phyloP scores from a whole-genome alignment of 2,329 filamentous ascomycete genomes.

The Apiospora koreana region DNA sequence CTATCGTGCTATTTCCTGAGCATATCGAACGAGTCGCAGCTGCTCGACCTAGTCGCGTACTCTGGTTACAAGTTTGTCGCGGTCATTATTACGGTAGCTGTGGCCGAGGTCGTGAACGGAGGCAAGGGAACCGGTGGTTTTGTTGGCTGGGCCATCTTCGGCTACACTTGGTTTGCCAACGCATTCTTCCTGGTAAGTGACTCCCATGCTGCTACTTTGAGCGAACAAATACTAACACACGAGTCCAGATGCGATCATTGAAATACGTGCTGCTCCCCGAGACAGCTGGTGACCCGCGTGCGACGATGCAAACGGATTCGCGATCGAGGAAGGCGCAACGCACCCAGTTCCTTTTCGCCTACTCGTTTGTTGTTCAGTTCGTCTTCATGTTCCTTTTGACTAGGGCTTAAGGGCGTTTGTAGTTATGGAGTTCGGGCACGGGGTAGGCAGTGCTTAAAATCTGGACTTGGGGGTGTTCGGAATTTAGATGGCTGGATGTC shows the following conservation, averaged over 20 bases:
- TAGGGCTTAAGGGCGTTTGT: constrained; percentile 26
- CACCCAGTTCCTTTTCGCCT: constrained; percentile 90
- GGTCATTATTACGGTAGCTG: constrained; percentile 83
- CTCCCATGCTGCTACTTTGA: neutral
- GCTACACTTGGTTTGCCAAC: constrained; percentile 91
- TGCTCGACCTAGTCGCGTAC: constrained; percentile 93
- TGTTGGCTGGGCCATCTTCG: constrained; percentile 85
- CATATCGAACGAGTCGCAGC: constrained; percentile 91
- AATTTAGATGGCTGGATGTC: neutral
- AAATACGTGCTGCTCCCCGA: constrained; percentile 96
- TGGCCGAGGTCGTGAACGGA: constrained; percentile 76
- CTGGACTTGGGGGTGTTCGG: constrained; percentile 6
- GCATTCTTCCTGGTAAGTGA: constrained; percentile 87
- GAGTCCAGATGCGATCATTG: constrained; percentile 77
- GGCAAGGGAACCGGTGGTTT: constrained; percentile 83
- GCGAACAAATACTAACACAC: neutral
- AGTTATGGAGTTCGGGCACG: constrained; percentile 2
- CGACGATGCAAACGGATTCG: constrained; percentile 70
- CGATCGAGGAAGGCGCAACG: constrained; percentile 83
- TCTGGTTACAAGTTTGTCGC: constrained; percentile 99
- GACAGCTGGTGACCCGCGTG: constrained; percentile 64
- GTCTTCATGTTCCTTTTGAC: constrained; percentile 85
- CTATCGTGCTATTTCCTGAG: constrained; percentile 89
- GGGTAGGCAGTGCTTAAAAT: neutral
- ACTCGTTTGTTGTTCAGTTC: constrained; percentile 92